phyloP scores from a whole-genome alignment of 352 stramenopile species.

The Blastocystis sp. region DNA sequence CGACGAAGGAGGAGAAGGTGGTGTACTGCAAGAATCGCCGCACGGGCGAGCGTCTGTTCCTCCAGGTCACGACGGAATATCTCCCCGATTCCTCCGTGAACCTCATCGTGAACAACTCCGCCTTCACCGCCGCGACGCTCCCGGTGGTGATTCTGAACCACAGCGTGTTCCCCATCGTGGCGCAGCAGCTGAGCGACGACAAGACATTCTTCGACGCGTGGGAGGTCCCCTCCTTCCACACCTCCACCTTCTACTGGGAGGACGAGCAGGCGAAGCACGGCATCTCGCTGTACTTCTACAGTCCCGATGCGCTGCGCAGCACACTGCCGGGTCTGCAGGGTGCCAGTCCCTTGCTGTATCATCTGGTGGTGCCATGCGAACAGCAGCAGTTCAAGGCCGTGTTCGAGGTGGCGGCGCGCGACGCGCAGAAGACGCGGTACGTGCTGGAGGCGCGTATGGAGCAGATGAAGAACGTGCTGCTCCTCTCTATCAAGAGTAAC shows the following conservation, averaged over 20 bases:
- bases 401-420: background rate
- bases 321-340: background rate
- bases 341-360: background rate
- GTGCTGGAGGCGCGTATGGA: background rate
- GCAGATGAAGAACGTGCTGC: background rate
- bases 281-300: background rate
- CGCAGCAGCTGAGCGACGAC: background rate
- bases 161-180: constrained; percentile 10
- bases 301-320: background rate
- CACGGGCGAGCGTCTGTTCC: background rate
- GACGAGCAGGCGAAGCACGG: background rate
- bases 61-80: constrained; percentile 4
- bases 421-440: background rate
- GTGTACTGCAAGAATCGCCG: constrained; percentile 5
- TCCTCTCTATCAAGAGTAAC: background rate
- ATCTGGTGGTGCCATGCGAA: background rate
- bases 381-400: background rate
- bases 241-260: background rate
- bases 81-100: background rate
- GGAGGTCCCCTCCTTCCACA: background rate
- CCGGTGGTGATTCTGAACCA: constrained; percentile 37
- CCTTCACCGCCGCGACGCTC: background rate
- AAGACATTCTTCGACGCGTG: background rate
- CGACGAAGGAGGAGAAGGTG: background rate
- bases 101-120: constrained; percentile 21